Conservation (phyloP, 2,329 filamentous ascomycete species). For the Tolypocladium paradoxum region DNA sequence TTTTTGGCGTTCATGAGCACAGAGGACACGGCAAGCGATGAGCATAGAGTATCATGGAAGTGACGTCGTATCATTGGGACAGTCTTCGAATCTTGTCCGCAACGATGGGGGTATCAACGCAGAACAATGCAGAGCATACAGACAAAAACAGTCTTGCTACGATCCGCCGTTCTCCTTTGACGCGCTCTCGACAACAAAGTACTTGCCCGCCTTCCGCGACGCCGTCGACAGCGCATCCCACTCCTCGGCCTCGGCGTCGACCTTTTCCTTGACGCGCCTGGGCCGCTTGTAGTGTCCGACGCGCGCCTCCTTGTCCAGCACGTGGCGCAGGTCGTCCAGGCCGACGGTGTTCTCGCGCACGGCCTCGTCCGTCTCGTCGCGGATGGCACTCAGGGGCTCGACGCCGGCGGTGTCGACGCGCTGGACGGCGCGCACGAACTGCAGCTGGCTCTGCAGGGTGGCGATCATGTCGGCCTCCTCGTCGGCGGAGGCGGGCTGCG, state of each 20-base stretch:
- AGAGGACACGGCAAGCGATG: not conserved
- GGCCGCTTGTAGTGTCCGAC: conserved; percentile 44
- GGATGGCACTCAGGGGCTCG: conserved; percentile 64
- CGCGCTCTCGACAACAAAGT: conserved; percentile 64
- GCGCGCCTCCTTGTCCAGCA: conserved; percentile 48
- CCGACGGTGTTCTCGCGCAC: conserved; percentile 50
- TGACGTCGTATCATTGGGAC: not conserved
- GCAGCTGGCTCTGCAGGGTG: conserved; percentile 71
- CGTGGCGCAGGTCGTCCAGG: conserved; percentile 43
- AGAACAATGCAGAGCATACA: not conserved
- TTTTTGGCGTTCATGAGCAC: not conserved
- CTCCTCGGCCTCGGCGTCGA: conserved; percentile 41
- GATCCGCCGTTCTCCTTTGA: conserved; percentile 5
- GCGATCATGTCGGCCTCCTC: conserved; percentile 63
- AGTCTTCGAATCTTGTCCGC: not conserved
- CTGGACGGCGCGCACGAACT: conserved; percentile 84
- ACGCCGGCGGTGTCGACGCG: conserved; percentile 63
- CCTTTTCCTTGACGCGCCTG: conserved; percentile 21
- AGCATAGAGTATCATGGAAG: not conserved
- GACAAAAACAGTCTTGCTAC: not conserved
- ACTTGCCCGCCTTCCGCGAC: conserved; percentile 55
- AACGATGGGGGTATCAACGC: conserved; percentile 2
- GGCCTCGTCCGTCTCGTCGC: conserved; percentile 64
- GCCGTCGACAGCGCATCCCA: conserved; percentile 65
- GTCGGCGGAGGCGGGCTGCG: conserved; percentile 48